These are phyloP conservation scores for Sonneratia caseolaris DNA, from an alignment of 345 rosid genomes.

Conservation along the genomic window DNA sequence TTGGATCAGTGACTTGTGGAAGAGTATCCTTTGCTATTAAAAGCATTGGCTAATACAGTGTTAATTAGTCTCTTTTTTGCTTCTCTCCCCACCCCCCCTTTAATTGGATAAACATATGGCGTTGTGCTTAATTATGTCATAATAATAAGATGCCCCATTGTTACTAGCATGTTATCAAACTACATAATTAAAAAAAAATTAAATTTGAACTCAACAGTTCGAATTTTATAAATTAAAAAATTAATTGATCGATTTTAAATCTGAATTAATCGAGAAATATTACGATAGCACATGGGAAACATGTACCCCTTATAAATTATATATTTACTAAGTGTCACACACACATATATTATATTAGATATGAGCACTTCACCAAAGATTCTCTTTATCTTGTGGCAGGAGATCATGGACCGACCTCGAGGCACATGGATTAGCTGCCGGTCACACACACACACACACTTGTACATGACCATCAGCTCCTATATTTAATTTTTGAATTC, in stretches of 20 bases:
- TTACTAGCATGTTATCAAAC: constrained; percentile 29
- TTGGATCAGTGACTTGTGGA: constrained; percentile 19
- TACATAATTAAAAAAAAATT: too few species aligned
- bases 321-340: too few species aligned
- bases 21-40: constrained; percentile 33
- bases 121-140: background rate
- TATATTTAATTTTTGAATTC: too few species aligned
- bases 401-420: constrained; percentile 6
- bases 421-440: constrained; percentile 59
- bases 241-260: too few species aligned
- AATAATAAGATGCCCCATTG: constrained; percentile 14
- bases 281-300: too few species aligned
- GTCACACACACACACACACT: constrained; percentile 33
- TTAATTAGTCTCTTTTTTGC: background rate
- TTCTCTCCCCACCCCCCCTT: background rate
- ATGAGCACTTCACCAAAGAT: background rate
- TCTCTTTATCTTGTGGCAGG: background rate
- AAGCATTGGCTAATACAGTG: constrained; percentile 21
- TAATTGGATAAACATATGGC: background rate
- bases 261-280: too few species aligned
- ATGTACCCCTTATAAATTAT: too few species aligned
- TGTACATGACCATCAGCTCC: background rate
- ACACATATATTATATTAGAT: too few species aligned
- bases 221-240: too few species aligned
- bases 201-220: too few species aligned